Evolutionary conservation across 768 basidiomycete genomes (phyloP).

Genomic region (Hericium rajendrae): DNA sequence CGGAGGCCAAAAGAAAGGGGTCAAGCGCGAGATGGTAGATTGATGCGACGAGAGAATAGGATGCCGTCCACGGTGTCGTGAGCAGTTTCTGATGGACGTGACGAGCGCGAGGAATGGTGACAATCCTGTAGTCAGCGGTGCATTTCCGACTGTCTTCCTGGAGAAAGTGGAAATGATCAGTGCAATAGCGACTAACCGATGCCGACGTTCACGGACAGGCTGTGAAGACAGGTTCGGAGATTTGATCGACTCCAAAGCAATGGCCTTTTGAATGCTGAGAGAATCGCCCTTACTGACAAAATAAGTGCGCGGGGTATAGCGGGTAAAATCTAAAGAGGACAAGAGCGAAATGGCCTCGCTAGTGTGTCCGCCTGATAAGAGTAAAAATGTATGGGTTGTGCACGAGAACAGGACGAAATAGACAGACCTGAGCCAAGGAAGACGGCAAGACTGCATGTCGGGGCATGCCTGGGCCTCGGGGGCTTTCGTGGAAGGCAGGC

Average conservation of each 20-base stretch:
- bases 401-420: background rate
- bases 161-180: background rate
- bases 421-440: slow-evolving; percentile 87
- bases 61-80: slow-evolving; percentile 57
- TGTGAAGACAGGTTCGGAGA: slow-evolving; percentile 11
- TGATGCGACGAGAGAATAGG: slow-evolving; percentile 50
- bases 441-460: slow-evolving; percentile 53
- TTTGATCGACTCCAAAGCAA: slow-evolving; percentile 46
- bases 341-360: slow-evolving; percentile 72
- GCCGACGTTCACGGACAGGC: slow-evolving; percentile 12
- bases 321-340: slow-evolving; percentile 60
- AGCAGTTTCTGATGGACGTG: slow-evolving; percentile 73
- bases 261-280: slow-evolving; percentile 66
- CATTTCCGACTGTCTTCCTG: background rate
- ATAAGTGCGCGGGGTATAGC: slow-evolving; percentile 74
- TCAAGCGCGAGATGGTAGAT: slow-evolving; percentile 49
- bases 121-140: slow-evolving; percentile 32
- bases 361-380: slow-evolving; percentile 78
- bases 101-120: slow-evolving; percentile 80
- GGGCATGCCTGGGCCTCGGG: slow-evolving; percentile 1
- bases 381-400: slow-evolving; percentile 8
- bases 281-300: slow-evolving; percentile 74
- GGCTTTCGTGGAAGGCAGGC: slow-evolving; percentile 15
- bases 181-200: background rate
- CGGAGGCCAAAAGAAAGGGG: slow-evolving; percentile 32